Evolutionary conservation across 352 stramenopile species (phyloP), one percentile per base, ranked within the genome.

Genomic region (Phytopythium vexans): DNA sequence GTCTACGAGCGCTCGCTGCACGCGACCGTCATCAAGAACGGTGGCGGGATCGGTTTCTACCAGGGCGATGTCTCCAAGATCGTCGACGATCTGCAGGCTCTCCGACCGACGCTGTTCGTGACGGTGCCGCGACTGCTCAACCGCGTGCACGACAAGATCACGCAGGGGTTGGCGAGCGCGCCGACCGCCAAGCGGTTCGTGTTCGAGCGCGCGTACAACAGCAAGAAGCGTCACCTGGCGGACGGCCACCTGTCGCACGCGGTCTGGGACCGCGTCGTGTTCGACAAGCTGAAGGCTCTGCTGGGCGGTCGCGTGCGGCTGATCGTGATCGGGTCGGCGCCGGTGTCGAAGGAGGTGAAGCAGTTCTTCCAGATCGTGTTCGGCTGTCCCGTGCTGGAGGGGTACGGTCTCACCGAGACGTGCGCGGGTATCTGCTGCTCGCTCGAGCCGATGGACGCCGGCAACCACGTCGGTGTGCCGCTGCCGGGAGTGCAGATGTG

Each of bases 331-430:
- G 96, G 94, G n/a, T 96, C 89, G 0, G 95, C 96, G 12, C 93
- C 95, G 3, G 81, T 98, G 49, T 86, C 85, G 16, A 66, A 81
- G 37, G 87, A 93, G 52, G 90, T 97, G 38, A 95, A 98, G 69
- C 87, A 84, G n/a, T 98, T 98, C 64, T 96, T 98, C 69, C 83
- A 96, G 52, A 90, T 92, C 47, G 72, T 98, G 39, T 83, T 98
- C 33, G 91, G 86, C 54, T 81, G 87, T n/a, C 81, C 85, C 1
- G 89, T 98, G 1, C 64, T 97, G 1, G 90, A 98, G 63, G 95
- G 92, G 15, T 98, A 98, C 58, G 95, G 96, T 8, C 87, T 98
- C 71, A 98, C 92, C 0, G 96, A 99, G 59, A 70, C 68, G 4
- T 64, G 56, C 9, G 65, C 63, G 6, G 55, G 55, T 9, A 64